Conservation (phyloP, 192 early-diverging fungal species). For the Coemansia sp. region DNA sequence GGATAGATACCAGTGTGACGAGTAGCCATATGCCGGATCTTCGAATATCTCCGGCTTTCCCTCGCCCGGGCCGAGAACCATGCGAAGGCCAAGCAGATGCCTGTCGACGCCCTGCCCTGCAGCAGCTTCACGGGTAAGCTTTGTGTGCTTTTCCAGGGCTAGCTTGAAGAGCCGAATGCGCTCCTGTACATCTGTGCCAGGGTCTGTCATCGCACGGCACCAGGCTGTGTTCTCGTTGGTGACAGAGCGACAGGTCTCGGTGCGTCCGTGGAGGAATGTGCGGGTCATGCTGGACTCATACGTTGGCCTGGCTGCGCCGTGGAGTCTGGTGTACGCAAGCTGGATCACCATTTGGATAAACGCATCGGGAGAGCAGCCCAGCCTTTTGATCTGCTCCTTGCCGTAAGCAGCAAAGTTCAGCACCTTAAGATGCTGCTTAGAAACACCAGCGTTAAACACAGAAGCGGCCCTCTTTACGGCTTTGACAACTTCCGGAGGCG, state of each 20-base stretch:
- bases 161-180: conserved; percentile 72
- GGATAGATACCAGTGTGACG: conserved; percentile 91
- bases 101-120: conserved; percentile 90
- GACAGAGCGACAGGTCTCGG: conserved; percentile 88
- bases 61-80: conserved; percentile 73
- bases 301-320: conserved; percentile 74
- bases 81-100: conserved; percentile 84
- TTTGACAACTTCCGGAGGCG: conserved; percentile 57
- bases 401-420: conserved; percentile 87
- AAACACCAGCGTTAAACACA: conserved; percentile 74
- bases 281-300: conserved; percentile 94
- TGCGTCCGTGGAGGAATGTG: conserved; percentile 91
- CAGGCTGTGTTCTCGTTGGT: conserved; percentile 73
- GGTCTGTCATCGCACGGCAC: conserved; percentile 85
- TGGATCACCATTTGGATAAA: conserved; percentile 93
- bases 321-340: conserved; percentile 91
- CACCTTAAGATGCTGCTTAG: conserved; percentile 78
- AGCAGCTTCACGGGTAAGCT: conserved; percentile 77
- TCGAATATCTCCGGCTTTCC: conserved; percentile 80
- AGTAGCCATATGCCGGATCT: conserved; percentile 80
- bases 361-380: conserved; percentile 76
- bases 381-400: conserved; percentile 91
- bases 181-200: conserved; percentile 38
- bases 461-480: conserved; percentile 66
- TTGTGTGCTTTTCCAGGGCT: conserved; percentile 75